Percentiles rank a stretch among this genome's conserved stretches.
Evolutionary conservation across 2,329 filamentous ascomycete genomes (phyloP).

Genomic region (Chaetomiaceae sp.): DNA sequence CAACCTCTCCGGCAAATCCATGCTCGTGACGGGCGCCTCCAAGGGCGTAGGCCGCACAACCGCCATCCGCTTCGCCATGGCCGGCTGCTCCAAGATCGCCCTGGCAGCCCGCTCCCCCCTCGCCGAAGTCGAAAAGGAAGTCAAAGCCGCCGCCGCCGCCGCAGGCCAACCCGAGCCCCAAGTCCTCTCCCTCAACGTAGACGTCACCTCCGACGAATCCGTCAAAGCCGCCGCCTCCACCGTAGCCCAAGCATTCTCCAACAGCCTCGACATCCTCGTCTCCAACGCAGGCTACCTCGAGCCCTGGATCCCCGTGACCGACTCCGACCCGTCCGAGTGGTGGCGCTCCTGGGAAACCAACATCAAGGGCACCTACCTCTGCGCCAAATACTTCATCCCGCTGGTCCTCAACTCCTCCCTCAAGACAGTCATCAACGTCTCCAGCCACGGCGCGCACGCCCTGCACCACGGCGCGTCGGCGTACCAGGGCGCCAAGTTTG

Average conservation of each 20-base stretch:
- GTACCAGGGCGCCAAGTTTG: slow-evolving; percentile 46
- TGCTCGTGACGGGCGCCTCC: slow-evolving; percentile 28
- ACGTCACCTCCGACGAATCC: slow-evolving; percentile 28
- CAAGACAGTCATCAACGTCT: slow-evolving; percentile 40
- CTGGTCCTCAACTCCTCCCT: slow-evolving; percentile 34
- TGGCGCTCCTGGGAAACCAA: slow-evolving; percentile 48
- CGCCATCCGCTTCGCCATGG: slow-evolving; percentile 43
- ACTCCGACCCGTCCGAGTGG: slow-evolving; percentile 41
- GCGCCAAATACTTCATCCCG: slow-evolving; percentile 46
- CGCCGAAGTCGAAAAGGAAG: slow-evolving; percentile 34
- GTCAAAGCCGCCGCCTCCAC: background rate
- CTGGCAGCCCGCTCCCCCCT: slow-evolving; percentile 49
- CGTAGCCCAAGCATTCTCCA: slow-evolving; percentile 6
- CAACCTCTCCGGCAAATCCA: slow-evolving; percentile 24
- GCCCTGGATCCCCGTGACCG: slow-evolving; percentile 28
- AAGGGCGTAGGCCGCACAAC: slow-evolving; percentile 27
- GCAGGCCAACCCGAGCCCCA: slow-evolving; percentile 28
- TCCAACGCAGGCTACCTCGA: too few species aligned
- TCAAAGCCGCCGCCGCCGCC: slow-evolving; percentile 33
- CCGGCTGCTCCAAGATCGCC: slow-evolving; percentile 45
- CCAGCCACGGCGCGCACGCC: slow-evolving; percentile 37
- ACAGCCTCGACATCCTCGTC: too few species aligned
- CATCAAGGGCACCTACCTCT: slow-evolving; percentile 44
- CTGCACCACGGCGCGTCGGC: slow-evolving; percentile 34
- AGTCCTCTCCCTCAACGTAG: slow-evolving; percentile 30